phyloP scores from a whole-genome alignment of 1,139 yeast species.

The Blastobotrys arbuscula region DNA sequence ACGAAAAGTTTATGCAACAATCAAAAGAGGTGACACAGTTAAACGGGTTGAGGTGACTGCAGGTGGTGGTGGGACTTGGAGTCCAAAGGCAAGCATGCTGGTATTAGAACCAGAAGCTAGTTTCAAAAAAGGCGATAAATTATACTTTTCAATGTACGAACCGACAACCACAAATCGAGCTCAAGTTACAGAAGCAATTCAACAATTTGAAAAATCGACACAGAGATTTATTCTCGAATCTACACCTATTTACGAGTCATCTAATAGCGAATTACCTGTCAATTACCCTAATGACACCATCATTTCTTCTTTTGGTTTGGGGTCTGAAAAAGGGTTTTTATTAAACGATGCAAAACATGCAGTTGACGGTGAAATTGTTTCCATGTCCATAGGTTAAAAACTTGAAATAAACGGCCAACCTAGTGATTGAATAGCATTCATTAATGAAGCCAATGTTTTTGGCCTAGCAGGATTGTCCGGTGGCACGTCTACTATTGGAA shows the following conservation, averaged over 20 bases:
- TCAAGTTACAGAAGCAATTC: background rate
- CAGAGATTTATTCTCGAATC: slow-evolving; percentile 21
- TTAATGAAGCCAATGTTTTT: background rate
- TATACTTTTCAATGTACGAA: slow-evolving; percentile 42
- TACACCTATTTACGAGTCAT: slow-evolving; percentile 22
- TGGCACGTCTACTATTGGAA: background rate
- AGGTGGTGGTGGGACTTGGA: slow-evolving; percentile 62
- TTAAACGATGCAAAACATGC: slow-evolving; percentile 30
- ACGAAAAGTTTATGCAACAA: slow-evolving; percentile 14
- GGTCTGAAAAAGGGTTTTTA: slow-evolving; percentile 33
- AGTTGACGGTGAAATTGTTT: slow-evolving; percentile 28
- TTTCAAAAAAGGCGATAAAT: slow-evolving; percentile 41
- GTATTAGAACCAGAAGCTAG: slow-evolving; percentile 55
- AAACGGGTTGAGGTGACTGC: slow-evolving; percentile 46
- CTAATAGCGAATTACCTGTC: slow-evolving; percentile 14
- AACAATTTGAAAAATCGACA: background rate
- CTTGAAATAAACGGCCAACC: slow-evolving; percentile 4
- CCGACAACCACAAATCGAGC: slow-evolving; percentile 11
- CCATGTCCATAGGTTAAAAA: background rate
- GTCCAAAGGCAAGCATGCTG: slow-evolving; percentile 52
- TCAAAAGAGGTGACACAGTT: slow-evolving; percentile 6
- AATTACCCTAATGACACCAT: slow-evolving; percentile 13
- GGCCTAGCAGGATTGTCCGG: background rate
- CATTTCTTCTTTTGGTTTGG: slow-evolving; percentile 29
- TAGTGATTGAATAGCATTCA: slow-evolving; percentile 1